Evolutionary conservation across 2,329 filamentous ascomycete genomes (phyloP), one percentile per base, ranked within the genome.

Genomic region (Amphichorda felina): DNA sequence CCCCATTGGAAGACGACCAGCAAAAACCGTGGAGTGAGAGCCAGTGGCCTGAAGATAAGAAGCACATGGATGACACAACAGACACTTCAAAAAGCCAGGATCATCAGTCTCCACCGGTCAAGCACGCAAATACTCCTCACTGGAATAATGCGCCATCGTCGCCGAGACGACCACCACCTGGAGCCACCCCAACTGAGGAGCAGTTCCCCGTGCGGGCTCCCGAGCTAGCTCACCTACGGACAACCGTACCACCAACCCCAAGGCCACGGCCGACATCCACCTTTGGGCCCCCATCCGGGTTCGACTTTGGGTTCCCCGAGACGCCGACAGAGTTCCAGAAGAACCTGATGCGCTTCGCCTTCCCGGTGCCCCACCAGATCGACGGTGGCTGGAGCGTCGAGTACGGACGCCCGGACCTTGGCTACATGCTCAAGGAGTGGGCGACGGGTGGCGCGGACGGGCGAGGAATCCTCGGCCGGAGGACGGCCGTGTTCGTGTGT

Each of bases 401-500:
- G 59, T 95, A 95, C 56, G 87, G 87, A 14, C 75, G 89, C 0
- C 89, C 89, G 0, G 82, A 94, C 46, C 72, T 96, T 25, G 81
- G 84, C 1, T 89, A 81, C 54, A 85, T 94, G 75, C 70, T 96
- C 36, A 79, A 75, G 49, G 78, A 91, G 43, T 80, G 87, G 72
- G 82, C 84, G 4, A 78, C 74, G 16, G 80, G 78, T n/a, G 79
- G 78, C 35, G 45, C 63, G 1, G 73, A 80, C 43, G 75, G 77
- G 3, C 62, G 75, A 31, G 77, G 77, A 1, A 76, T 80, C 38
- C 80, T 93, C 39, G 88, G 89, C 2, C 68, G 82, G 30, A 66
- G 86, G 38, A 87, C 85, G 3, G 89, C 86, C 45, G 84, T 95
- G 5, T 94, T 93, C 55, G 88, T 96, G 11, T 96, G 89, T 51